phyloP scores from a whole-genome alignment of 768 basidiomycete genomes.

The Tubosaeta sp. region DNA sequence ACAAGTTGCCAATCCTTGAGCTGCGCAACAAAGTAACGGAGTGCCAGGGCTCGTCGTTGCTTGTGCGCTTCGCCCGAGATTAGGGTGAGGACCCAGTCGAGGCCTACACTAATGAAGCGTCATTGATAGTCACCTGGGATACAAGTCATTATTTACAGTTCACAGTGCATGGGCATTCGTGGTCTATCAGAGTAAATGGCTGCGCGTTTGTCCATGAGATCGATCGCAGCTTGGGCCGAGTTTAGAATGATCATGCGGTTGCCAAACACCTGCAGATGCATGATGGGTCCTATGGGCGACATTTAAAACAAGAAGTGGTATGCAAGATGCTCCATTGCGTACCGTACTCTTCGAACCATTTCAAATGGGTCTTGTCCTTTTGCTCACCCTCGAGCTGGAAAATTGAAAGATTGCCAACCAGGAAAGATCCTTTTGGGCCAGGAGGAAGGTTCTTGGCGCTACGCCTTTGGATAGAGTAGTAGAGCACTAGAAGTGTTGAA shows the following conservation, averaged over 20 bases:
- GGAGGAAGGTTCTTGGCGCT: neutral
- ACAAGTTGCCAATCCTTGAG: constrained; percentile 13
- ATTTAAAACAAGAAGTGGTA: neutral
- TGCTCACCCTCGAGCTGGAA: neutral
- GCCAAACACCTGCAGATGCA: neutral
- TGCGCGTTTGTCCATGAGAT: constrained; percentile 5
- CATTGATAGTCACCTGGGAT: neutral
- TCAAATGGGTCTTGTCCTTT: neutral
- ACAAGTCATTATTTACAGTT: neutral
- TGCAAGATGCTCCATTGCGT: too few species aligned
- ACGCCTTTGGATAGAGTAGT: neutral
- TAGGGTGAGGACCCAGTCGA: constrained; percentile 4
- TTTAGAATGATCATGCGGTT: constrained; percentile 31
- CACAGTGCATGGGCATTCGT: neutral
- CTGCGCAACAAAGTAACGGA: constrained; percentile 10
- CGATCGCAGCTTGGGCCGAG: constrained; percentile 18
- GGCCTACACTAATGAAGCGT: neutral
- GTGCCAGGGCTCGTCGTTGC: constrained; percentile 7
- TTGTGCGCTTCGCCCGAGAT: constrained; percentile 8
- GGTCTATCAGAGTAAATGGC: constrained; percentile 3
- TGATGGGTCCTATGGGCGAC: neutral
- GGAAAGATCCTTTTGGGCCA: neutral
- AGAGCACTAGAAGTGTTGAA: neutral
- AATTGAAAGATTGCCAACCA: neutral
- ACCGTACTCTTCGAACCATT: constrained; percentile 1